Evolutionary conservation across 306 rosid species (phyloP).

Genomic region (Urtica urens): DNA sequence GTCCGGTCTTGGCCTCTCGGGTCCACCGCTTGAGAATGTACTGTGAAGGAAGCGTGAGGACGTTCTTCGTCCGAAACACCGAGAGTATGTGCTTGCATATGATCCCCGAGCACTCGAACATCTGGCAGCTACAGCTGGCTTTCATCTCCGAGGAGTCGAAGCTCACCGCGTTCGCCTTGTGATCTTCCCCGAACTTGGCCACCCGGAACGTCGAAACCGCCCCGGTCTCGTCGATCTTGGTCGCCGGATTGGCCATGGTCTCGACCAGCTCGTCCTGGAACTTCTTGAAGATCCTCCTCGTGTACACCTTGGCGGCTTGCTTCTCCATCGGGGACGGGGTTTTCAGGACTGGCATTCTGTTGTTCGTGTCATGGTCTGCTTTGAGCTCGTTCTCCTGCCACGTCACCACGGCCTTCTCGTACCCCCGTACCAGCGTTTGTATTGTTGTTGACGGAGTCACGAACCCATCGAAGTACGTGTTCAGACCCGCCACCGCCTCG

Average conservation of each 20-base stretch:
- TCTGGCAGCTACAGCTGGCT: slow-evolving; percentile 81
- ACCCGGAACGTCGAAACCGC: slow-evolving; percentile 61
- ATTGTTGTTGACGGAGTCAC: slow-evolving; percentile 64
- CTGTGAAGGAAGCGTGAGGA: slow-evolving; percentile 75
- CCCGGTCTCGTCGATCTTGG: slow-evolving; percentile 66
- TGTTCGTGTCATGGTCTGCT: slow-evolving; percentile 65
- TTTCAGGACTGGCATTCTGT: slow-evolving; percentile 48
- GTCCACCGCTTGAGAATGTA: slow-evolving; percentile 87
- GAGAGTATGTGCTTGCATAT: slow-evolving; percentile 78
- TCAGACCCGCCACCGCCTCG: slow-evolving; percentile 40
- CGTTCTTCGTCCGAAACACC: slow-evolving; percentile 72
- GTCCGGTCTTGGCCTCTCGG: slow-evolving; percentile 60
- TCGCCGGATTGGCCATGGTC: slow-evolving; percentile 84
- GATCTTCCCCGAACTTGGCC: slow-evolving; percentile 75
- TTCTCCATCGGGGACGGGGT: slow-evolving; percentile 93
- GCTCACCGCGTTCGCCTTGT: slow-evolving; percentile 54
- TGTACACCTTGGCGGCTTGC: slow-evolving; percentile 74
- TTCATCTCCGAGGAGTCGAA: slow-evolving; percentile 55
- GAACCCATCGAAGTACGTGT: slow-evolving; percentile 60
- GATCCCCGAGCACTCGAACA: slow-evolving; percentile 83
- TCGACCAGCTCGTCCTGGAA: slow-evolving; percentile 89
- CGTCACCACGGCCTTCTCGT: slow-evolving; percentile 60
- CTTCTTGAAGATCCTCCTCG: slow-evolving; percentile 63
- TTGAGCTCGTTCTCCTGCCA: slow-evolving; percentile 77
- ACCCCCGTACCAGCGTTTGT: slow-evolving; percentile 60